A percentile compares a stretch with the other conserved stretches of the same genome.
These are phyloP conservation scores for Conticribra weissflogii DNA, from an alignment of 108 stramenopile genomes.

Conservation along the genomic window DNA sequence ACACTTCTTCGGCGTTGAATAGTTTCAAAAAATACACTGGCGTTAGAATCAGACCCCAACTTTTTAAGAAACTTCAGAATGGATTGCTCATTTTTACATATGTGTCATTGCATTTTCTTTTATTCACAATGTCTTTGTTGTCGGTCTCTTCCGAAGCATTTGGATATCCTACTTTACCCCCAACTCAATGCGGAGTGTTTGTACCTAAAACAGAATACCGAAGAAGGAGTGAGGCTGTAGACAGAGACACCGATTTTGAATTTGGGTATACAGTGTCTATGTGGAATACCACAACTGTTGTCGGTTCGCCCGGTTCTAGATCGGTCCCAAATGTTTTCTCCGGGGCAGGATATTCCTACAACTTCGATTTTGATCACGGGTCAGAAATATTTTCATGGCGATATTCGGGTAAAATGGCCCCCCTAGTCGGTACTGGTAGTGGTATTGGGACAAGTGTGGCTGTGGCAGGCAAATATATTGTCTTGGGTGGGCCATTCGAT, in stretches of 20 bases:
- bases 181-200: background rate
- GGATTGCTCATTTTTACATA: no score
- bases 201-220: background rate
- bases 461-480: conserved; percentile 9
- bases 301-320: background rate
- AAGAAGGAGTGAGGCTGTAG: background rate
- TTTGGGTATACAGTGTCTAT: background rate
- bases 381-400: conserved; percentile 1
- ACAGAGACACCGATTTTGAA: background rate
- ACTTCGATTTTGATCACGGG: background rate
- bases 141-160: no score
- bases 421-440: conserved; percentile 3
- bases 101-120: no score
- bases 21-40: no score
- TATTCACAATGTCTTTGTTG: no score
- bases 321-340: background rate
- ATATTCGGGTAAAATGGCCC: conserved; percentile 11
- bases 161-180: background rate
- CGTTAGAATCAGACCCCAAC: no score
- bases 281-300: no score
- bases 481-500: conserved; percentile 13
- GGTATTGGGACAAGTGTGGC: conserved; percentile 9
- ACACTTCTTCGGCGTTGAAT: no score
- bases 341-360: background rate
- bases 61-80: no score